A percentile compares a stretch with the other conserved stretches of the same genome.
Evolutionary conservation across 257 asterid genomes (phyloP).

Genomic region (Mentha longifolia): DNA sequence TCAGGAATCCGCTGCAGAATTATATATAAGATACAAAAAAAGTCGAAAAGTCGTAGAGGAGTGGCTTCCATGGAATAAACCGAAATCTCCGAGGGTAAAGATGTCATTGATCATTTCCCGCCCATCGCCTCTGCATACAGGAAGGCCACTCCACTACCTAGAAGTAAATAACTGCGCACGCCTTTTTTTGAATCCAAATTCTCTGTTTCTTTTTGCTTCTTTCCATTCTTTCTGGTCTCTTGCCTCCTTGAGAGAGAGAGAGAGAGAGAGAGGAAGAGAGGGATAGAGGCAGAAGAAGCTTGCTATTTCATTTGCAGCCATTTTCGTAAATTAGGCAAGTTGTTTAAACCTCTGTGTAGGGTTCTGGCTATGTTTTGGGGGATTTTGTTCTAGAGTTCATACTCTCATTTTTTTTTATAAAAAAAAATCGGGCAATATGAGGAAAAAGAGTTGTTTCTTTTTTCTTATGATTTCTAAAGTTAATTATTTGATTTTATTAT

Average conservation of each 20-base stretch:
- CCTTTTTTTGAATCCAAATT: constrained; percentile 1
- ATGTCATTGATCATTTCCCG: constrained; percentile 45
- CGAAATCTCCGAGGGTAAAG: constrained; percentile 29
- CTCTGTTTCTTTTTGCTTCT: constrained; percentile 10
- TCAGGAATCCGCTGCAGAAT: no score
- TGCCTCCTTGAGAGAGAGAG: not conserved
- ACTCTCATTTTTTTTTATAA: not conserved
- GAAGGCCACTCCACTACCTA: constrained; percentile 28
- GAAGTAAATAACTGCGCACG: constrained; percentile 15
- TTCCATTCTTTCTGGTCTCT: constrained; percentile 29
- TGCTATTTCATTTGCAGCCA: not conserved
- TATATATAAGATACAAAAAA: no score
- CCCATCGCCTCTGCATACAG: constrained; percentile 40
- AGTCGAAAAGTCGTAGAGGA: not conserved
- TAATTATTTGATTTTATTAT: not conserved
- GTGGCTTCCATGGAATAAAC: constrained; percentile 40
- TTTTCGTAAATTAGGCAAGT: constrained; percentile 23
- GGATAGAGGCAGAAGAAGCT: no score
- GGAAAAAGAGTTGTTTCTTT: not conserved
- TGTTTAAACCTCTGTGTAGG: not conserved
- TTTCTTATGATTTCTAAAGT: not conserved
- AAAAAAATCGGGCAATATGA: not conserved
- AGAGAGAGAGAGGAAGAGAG: not conserved
- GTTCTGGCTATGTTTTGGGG: constrained; percentile 1
- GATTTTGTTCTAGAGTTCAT: constrained; percentile 2